Evolutionary conservation across 2,329 filamentous ascomycete species (phyloP).

Genomic region (Dothidotthia symphoricarpi): DNA sequence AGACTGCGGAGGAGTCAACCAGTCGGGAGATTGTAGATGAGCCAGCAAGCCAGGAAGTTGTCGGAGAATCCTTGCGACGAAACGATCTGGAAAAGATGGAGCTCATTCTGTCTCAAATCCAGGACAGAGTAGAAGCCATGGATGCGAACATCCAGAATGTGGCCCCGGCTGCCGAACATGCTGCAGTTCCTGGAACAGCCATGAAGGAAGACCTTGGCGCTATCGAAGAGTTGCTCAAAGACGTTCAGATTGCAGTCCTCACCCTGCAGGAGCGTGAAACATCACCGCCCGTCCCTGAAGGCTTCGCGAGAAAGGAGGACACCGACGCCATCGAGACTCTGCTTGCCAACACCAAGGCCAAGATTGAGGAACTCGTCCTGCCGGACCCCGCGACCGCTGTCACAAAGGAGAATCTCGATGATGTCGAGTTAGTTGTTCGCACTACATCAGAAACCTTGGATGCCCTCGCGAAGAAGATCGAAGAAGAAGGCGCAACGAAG

Average conservation of each 20-base stretch:
- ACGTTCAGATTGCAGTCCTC: constrained; percentile 60
- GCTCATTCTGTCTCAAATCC: constrained; percentile 74
- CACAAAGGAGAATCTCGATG: constrained; percentile 59
- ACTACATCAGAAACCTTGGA: constrained; percentile 74
- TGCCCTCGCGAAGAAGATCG: constrained; percentile 64
- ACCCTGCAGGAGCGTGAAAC: constrained; percentile 31
- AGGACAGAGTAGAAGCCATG: constrained; percentile 79
- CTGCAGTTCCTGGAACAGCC: constrained; percentile 42
- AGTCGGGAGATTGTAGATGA: constrained; percentile 44
- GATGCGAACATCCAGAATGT: constrained; percentile 55
- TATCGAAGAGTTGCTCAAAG: constrained; percentile 48
- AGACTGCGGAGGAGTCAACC: constrained; percentile 38
- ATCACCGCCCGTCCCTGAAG: constrained; percentile 41
- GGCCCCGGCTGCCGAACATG: constrained; percentile 35
- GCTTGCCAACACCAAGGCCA: constrained; percentile 82
- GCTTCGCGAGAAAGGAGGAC: constrained; percentile 72
- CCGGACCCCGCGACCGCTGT: constrained; percentile 68
- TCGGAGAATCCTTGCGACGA: constrained; percentile 45
- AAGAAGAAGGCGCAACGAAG: constrained; percentile 67
- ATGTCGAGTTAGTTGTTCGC: constrained; percentile 65
- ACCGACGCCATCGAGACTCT: constrained; percentile 89
- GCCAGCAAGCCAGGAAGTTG: neutral
- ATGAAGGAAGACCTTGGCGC: constrained; percentile 53
- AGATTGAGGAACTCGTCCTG: constrained; percentile 73
- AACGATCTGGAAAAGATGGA: constrained; percentile 86